Evolutionary conservation across 805 yeast genomes (phyloP), one percentile per base, ranked within the genome.

Genomic region (Ogataea trehaloabstinens): DNA sequence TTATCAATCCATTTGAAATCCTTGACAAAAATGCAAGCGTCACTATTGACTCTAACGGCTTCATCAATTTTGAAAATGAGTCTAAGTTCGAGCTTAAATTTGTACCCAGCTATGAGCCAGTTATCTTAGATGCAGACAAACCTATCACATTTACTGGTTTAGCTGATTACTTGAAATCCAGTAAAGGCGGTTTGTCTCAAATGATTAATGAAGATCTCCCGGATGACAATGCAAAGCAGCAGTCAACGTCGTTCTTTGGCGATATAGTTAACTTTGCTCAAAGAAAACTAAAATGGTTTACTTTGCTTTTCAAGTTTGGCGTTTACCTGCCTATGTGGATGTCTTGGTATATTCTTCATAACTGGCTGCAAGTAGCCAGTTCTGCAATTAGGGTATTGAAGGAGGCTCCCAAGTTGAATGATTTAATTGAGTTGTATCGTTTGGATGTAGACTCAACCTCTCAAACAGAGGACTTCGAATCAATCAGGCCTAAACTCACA

Each of bases 261-360:
- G 40, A 38, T 28, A 5, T 38, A 3, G 27, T 40, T 8, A 48
- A 51, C 28, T 50, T 49, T 15, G 33, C 45, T 28, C 31, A 42
- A 8, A 45, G 55, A 34, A 74, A 68, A 52, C 59, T 67, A 49
- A 68, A 69, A 42, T 78, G 84, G 80, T 42, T 73, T 2, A 57
- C 61, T 20, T 69, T 80, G 6, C 45, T 73, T 1, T 53, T 68
- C 24, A 71, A 70, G 35, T 55, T 77, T 17, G 46, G 74, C 3
- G 47, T 85, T 1, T 69, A 76, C 28, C 68, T 83, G 1, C 95
- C 95, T 2, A 38, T 80, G 30, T 82, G 85, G 79, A 68, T 74
- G 2, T 36, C 73, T n/a, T 80, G 80, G 61, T 74, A 81, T 43
- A 51, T 82, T 24, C 53, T 74, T 11, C 59, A 56, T 17, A 60